Percentiles rank a stretch among this genome's conserved stretches.
Conservation (phyloP, 345 rosid species). For the Arabidopsis arenosa region DNA sequence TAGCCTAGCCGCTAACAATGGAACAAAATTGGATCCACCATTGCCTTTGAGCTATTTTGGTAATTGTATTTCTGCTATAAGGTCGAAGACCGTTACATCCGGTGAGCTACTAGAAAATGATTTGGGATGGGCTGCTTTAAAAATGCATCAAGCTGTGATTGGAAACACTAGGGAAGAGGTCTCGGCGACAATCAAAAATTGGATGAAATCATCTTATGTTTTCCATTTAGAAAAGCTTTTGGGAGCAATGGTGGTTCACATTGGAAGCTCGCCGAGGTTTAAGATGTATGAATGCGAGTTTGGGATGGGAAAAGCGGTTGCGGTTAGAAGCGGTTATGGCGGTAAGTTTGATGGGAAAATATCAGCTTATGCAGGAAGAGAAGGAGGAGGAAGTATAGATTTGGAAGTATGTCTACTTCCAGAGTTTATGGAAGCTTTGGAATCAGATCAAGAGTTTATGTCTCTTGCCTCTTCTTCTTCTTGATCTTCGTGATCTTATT, state of each 20-base stretch:
- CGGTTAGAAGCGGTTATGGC: constrained; percentile 66
- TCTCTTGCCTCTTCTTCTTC: constrained; percentile 36
- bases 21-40: constrained; percentile 57
- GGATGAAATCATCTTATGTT: constrained; percentile 49
- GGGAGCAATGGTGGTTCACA: constrained; percentile 56
- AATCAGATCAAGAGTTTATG: constrained; percentile 59
- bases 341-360: constrained; percentile 71
- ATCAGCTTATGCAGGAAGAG: constrained; percentile 54
- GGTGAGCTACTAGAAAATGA: constrained; percentile 55
- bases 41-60: constrained; percentile 61
- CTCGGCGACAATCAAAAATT: constrained; percentile 35
- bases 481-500: constrained; percentile 1
- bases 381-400: constrained; percentile 61
- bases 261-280: constrained; percentile 85
- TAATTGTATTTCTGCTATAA: constrained; percentile 48
- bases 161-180: constrained; percentile 45
- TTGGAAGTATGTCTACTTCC: constrained; percentile 68
- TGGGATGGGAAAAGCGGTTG: constrained; percentile 74
- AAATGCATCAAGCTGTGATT: constrained; percentile 53
- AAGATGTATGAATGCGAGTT: constrained; percentile 69
- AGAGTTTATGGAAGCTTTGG: constrained; percentile 59
- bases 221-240: constrained; percentile 46
- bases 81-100: constrained; percentile 19
- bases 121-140: constrained; percentile 70
- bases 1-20: constrained; percentile 51